Conservation (phyloP, 2,329 filamentous ascomycete genomes). For the Torrubiellomyces zombiae region DNA sequence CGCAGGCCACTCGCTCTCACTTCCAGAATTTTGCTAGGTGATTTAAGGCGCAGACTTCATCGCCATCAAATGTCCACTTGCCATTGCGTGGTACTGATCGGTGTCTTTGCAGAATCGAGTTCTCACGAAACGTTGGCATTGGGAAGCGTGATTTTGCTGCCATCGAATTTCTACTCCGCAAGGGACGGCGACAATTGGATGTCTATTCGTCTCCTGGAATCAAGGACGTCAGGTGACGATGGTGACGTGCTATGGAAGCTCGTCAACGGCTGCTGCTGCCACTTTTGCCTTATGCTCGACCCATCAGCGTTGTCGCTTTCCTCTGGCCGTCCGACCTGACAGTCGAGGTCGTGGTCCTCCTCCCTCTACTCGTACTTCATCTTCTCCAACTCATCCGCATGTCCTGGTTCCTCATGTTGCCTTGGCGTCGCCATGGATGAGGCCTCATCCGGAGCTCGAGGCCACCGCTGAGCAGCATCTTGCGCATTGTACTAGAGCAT, state of each 20-base stretch:
- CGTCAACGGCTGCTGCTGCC: too few species aligned
- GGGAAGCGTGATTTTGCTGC: conserved; percentile 75
- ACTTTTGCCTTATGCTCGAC: too few species aligned
- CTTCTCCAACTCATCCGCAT: too few species aligned
- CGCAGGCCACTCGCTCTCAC: conserved; percentile 37
- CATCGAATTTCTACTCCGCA: conserved; percentile 72
- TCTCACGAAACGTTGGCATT: conserved; percentile 49
- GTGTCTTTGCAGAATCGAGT: conserved; percentile 43
- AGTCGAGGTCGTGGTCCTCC: too few species aligned
- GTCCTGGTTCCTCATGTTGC: too few species aligned
- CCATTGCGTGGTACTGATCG: too few species aligned
- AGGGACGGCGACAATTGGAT: conserved; percentile 67
- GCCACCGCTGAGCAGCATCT: conserved; percentile 2
- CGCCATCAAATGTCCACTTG: not conserved
- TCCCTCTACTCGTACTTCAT: too few species aligned
- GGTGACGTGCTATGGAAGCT: too few species aligned
- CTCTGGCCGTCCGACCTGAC: too few species aligned
- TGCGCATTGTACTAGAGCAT: conserved; percentile 2
- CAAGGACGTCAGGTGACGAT: conserved; percentile 50
- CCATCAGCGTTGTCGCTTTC: too few species aligned
- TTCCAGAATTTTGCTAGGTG: conserved; percentile 52
- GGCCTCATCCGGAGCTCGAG: too few species aligned
- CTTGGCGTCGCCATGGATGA: too few species aligned
- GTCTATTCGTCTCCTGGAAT: conserved; percentile 67
- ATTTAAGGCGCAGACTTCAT: conserved; percentile 10